Evolutionary conservation across 164 flowering plant genomes (phyloP).

Genomic region (Nymphaea colorata): DNA sequence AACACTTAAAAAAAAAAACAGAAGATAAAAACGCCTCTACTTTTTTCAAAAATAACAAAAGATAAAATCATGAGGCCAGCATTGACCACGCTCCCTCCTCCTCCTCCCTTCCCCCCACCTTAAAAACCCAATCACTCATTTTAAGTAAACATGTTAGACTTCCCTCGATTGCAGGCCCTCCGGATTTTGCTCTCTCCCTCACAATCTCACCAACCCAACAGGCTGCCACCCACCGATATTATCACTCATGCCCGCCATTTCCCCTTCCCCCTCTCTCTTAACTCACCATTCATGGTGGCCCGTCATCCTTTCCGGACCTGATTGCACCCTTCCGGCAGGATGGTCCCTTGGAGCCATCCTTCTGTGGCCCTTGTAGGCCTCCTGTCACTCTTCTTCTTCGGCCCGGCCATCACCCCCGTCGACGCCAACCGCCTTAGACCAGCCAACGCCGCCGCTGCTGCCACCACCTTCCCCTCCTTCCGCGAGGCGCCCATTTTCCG

Average conservation of each 20-base stretch:
- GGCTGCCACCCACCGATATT: not conserved
- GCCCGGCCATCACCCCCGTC: constrained; percentile 4
- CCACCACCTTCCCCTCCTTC: constrained; percentile 25
- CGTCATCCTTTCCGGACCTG: not conserved
- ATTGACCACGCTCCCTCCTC: too few species aligned
- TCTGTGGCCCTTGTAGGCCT: not conserved
- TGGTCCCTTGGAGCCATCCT: constrained; percentile 1
- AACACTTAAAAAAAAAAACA: too few species aligned
- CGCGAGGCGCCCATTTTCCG: constrained; percentile 64
- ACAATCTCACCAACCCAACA: constrained; percentile 1
- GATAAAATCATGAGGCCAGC: too few species aligned
- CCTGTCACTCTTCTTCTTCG: constrained; percentile 2
- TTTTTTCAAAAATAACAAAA: too few species aligned
- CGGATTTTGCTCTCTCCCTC: not conserved
- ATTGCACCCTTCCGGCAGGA: not conserved
- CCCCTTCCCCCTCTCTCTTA: not conserved
- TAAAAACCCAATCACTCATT: too few species aligned
- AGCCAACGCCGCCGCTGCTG: not conserved
- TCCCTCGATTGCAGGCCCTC: not conserved
- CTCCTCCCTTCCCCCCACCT: too few species aligned
- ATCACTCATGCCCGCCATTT: not conserved
- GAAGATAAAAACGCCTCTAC: too few species aligned
- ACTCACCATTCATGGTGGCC: not conserved
- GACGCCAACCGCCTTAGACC: not conserved
- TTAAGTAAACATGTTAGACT: too few species aligned